A percentile compares a stretch with the other conserved stretches of the same genome.
Evolutionary conservation across 208 protist species (phyloP).

Genomic region (Trypanosoma lewisi): DNA sequence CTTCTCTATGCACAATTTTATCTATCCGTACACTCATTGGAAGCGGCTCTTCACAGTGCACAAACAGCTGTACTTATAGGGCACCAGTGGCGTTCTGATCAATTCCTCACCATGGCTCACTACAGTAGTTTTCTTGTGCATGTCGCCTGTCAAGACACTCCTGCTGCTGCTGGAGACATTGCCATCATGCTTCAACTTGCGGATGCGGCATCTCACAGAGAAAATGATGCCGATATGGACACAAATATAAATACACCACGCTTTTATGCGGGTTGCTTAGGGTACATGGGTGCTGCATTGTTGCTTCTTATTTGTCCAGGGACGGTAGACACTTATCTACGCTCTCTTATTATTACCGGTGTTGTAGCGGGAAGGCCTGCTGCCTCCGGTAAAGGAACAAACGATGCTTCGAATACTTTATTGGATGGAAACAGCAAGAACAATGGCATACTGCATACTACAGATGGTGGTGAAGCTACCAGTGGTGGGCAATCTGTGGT

Average conservation of each 20-base stretch:
- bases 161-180: slow-evolving; percentile 73
- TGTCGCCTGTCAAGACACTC: slow-evolving; percentile 38
- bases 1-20: slow-evolving; percentile 79
- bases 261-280: slow-evolving; percentile 41
- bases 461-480: neutral
- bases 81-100: slow-evolving; percentile 69
- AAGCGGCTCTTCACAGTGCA: slow-evolving; percentile 57
- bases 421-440: neutral
- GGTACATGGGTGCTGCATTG: slow-evolving; percentile 58
- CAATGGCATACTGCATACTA: neutral
- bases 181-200: slow-evolving; percentile 76
- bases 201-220: slow-evolving; percentile 20
- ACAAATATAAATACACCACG: slow-evolving; percentile 15
- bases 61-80: slow-evolving; percentile 67
- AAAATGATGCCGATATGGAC: slow-evolving; percentile 2
- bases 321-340: slow-evolving; percentile 51
- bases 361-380: slow-evolving; percentile 7
- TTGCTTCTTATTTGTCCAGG: slow-evolving; percentile 67
- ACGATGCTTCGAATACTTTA: neutral
- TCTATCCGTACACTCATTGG: slow-evolving; percentile 52
- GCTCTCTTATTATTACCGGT: slow-evolving; percentile 35
- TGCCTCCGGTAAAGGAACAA: neutral
- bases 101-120: slow-evolving; percentile 65
- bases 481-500: slow-evolving; percentile 27
- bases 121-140: slow-evolving; percentile 68